Evolutionary conservation across 2,329 filamentous ascomycete genomes (phyloP), one percentile per base, ranked within the genome.

Genomic region (Cryphonectria japonica): DNA sequence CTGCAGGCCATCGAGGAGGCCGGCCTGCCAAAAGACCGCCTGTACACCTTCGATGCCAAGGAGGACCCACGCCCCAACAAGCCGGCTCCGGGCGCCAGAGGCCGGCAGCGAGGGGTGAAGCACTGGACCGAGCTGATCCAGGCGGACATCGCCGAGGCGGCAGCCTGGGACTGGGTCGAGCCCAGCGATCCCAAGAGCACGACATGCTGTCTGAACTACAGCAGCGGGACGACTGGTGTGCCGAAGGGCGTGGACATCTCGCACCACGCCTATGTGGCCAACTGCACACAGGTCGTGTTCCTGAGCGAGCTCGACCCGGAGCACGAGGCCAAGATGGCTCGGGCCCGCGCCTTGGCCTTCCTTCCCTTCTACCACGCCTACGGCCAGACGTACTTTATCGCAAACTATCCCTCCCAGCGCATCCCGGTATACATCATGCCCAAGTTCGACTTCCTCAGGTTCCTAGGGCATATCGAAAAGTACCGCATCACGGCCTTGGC

Each of bases 181-280:
- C 85, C 84, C 0, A 79, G 81, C 0, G 82, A 86, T 57, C 81
- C 88, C 1, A 84, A 84, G 71, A 79, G 81, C 34, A 85, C 85
- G 6, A 87, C 88, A 0, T 88, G 91, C 75, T 91, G 89, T 34
- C 86, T 97, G 73, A 96, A 97, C 80, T 97, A 95, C 81, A 92
- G 89, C 74, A 91, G 88, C 41, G 89, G 93, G 14, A 95, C 92
- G 0, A 97, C 94, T 0, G 93, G 94, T 8, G 85, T 94, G 4
- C 93, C 93, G 13, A 97, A 97, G 79, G 94, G 94, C 14, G 93
- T 96, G 19, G 89, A 92, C 80, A 92, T 96, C 74, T 89, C 90
- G n/a, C 93, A 97, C 80, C 83, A 85, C 72, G 92, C 93, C 75
- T 93, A 93, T 76, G 87, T 94, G 60, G 86, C 92, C 73, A 95